These are phyloP conservation scores for Fusarium concolor DNA, from an alignment of 2,329 filamentous ascomycete genomes.

Conservation along the genomic window DNA sequence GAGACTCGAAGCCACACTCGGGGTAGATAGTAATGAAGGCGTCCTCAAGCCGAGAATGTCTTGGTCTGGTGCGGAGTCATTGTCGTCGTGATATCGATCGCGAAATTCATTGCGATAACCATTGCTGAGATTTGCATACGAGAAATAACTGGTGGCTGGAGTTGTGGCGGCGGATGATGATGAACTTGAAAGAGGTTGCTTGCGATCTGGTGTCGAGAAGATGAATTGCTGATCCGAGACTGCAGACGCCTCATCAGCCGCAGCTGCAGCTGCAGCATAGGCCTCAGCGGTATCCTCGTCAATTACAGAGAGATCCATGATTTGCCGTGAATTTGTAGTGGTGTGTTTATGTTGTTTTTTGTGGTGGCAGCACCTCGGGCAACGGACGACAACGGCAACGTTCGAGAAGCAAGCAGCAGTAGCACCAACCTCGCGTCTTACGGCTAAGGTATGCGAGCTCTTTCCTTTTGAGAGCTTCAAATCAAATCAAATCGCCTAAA, in stretches of 20 bases:
- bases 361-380: conserved; percentile 5
- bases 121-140: conserved; percentile 26
- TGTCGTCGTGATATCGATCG: conserved; percentile 43
- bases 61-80: conserved; percentile 34
- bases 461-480: conserved; percentile 40
- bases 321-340: conserved; percentile 1
- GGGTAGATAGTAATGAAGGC: conserved; percentile 50
- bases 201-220: conserved; percentile 45
- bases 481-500: conserved; percentile 20
- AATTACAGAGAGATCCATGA: conserved; percentile 44
- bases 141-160: conserved; percentile 44
- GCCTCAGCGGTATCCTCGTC: conserved; percentile 46
- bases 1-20: conserved; percentile 51
- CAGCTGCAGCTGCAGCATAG: conserved; percentile 42
- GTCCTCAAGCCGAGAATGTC: conserved; percentile 42
- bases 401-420: conserved; percentile 1
- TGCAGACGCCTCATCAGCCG: conserved; percentile 37
- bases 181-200: conserved; percentile 31
- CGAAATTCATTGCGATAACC: conserved; percentile 43
- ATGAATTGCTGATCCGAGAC: conserved; percentile 40
- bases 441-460: conserved; percentile 25
- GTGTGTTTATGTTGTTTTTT: conserved; percentile 11
- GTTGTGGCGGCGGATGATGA: conserved; percentile 36
- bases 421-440: conserved; percentile 28
- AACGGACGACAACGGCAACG: neutral